A percentile compares a stretch with the other conserved stretches of the same genome.
phyloP scores from a whole-genome alignment of 768 basidiomycete genomes.

The Lepiota subincarnata region DNA sequence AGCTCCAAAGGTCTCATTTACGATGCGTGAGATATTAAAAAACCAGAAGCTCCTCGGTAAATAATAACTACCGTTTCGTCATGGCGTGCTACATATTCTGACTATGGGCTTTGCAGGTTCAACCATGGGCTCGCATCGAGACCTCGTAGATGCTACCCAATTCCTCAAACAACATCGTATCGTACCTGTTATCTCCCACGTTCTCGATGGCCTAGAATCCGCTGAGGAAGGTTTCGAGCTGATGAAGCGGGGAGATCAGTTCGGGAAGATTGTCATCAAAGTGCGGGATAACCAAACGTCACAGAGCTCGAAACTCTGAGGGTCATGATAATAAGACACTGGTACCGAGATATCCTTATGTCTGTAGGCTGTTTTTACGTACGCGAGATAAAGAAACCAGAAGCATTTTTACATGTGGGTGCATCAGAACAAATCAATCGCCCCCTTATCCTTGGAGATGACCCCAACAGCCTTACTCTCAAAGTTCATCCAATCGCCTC shows the following conservation, averaged over 20 bases:
- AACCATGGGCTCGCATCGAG: conserved; percentile 78
- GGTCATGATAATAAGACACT: too few relatives aligned
- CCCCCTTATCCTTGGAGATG: conserved; percentile 29
- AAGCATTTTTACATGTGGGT: not conserved
- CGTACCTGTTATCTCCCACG: conserved; percentile 64
- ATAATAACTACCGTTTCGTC: conserved; percentile 12
- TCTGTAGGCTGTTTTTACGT: not conserved
- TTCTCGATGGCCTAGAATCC: conserved; percentile 59
- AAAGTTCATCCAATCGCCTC: conserved; percentile 38
- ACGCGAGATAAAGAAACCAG: not conserved
- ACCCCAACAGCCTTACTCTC: conserved; percentile 42
- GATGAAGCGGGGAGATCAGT: conserved; percentile 60
- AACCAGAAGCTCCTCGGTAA: conserved; percentile 72
- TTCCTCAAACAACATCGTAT: conserved; percentile 68
- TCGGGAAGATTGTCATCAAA: conserved; percentile 72
- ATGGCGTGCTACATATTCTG: not conserved
- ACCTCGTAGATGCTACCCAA: conserved; percentile 65
- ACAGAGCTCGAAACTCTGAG: not conserved
- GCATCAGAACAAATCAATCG: conserved; percentile 32
- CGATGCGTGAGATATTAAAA: conserved; percentile 75
- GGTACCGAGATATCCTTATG: not conserved
- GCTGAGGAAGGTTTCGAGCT: conserved; percentile 70
- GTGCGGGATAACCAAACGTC: conserved; percentile 20
- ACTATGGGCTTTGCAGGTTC: conserved; percentile 45
- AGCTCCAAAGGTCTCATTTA: conserved; percentile 53